Evolutionary conservation across 2,329 filamentous ascomycete species (phyloP).

Genomic region (Dendryphion nanum): DNA sequence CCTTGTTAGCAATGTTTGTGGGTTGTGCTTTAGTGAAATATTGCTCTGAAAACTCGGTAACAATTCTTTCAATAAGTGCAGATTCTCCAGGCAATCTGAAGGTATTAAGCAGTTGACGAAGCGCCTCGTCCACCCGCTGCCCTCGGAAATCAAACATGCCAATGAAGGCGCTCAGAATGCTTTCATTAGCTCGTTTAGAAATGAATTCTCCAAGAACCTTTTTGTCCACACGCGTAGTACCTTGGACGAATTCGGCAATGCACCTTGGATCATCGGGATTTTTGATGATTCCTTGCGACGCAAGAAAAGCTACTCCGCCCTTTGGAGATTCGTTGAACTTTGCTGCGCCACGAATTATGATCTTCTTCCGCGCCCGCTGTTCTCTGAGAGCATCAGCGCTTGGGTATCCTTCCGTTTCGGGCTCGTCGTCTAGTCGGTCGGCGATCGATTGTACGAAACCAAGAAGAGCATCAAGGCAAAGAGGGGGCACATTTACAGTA

Average conservation of each 20-base stretch:
- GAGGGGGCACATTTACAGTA: slow-evolving; percentile 92
- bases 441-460: slow-evolving; percentile 90
- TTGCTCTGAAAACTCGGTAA: slow-evolving; percentile 81
- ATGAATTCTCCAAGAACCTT: slow-evolving; percentile 88
- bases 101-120: slow-evolving; percentile 81
- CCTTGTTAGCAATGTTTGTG: slow-evolving; percentile 76
- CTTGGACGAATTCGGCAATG: slow-evolving; percentile 83
- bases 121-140: slow-evolving; percentile 85
- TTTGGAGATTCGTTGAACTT: slow-evolving; percentile 98
- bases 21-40: slow-evolving; percentile 72
- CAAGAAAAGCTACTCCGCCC: slow-evolving; percentile 79
- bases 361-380: slow-evolving; percentile 76
- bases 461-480: slow-evolving; percentile 88
- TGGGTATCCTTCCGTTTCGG: slow-evolving; percentile 64
- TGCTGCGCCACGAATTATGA: slow-evolving; percentile 81
- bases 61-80: slow-evolving; percentile 86
- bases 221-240: slow-evolving; percentile 86
- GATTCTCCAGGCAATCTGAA: slow-evolving; percentile 95
- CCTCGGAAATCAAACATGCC: slow-evolving; percentile 83
- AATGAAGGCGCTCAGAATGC: slow-evolving; percentile 81
- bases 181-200: slow-evolving; percentile 85
- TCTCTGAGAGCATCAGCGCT: slow-evolving; percentile 64
- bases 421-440: slow-evolving; percentile 74
- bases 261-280: slow-evolving; percentile 70
- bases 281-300: slow-evolving; percentile 80